Base-by-base conservation (phyloP, 2,329 filamentous ascomycete genomes). In the Penicillium aurantiogriseum region DNA sequence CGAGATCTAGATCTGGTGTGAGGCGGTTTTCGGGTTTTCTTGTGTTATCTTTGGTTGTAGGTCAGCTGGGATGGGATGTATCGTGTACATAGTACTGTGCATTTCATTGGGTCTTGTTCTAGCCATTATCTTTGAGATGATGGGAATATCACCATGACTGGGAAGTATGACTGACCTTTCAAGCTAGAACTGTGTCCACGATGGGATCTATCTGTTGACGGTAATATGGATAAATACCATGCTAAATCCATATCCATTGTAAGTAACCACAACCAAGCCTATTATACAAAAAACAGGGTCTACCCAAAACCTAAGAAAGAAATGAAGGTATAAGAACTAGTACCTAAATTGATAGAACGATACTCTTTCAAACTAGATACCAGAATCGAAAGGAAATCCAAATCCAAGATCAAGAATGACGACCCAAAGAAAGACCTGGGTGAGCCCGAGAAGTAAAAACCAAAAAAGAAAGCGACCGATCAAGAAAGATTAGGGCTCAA, bases 321-420 rank as follows among this genome's bases (percentile, higher is more conserved):
- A n/a, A 23, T 9, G 3, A 19, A 36, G 31, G 31, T 9, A 36
- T 47, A 25, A 33, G 35, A 48, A 48, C 19, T 35, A 54, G 51
- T 38, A 46, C 44, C 57, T 62, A 36, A 49, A 57, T 59, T 59
- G 35, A 59, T 54, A 40, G 53, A 19, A 23, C 11, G 48, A 50
- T 46, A 29, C n/a, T 56, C 44, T 56, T 43, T 46, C 52, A 49
- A 54, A 48, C 56, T 63, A 63, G 57, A 58, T 50, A 53, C 38
- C 43, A 33, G 43, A 31, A 48, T 6, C 29, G 17, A 54, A 58
- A 50, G 43, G 10, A 35, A 43, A 48, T 27, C 21, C 33, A 27
- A 44, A 35, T 35, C 42, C 11, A 21, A 48, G 27, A 46, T 25
- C 36, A 47, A 46, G 4, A 51, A 45, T 21, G 23, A 21, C 33